Conservation (phyloP, 805 yeast genomes). For the Candida oleophila region DNA sequence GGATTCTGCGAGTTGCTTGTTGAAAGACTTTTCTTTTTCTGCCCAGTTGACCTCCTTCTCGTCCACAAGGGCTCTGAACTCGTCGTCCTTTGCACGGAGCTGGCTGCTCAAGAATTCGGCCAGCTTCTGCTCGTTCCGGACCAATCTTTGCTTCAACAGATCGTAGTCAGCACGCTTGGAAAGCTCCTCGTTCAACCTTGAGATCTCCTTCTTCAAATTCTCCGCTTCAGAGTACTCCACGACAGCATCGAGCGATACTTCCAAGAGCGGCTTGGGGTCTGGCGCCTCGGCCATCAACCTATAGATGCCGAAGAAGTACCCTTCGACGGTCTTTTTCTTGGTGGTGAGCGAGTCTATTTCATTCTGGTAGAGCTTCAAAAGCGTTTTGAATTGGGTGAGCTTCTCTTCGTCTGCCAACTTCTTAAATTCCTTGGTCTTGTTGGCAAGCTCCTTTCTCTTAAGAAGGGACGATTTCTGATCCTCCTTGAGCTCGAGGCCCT, state of each 20-base stretch:
- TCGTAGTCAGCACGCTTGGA: conserved; percentile 76
- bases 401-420: conserved; percentile 69
- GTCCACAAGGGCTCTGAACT: conserved; percentile 62
- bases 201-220: conserved; percentile 49
- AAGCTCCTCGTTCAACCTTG: conserved; percentile 54
- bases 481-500: conserved; percentile 69
- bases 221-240: conserved; percentile 53
- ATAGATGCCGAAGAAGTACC: conserved; percentile 71
- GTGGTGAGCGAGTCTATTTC: conserved; percentile 83
- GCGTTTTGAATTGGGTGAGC: conserved; percentile 59
- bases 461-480: conserved; percentile 66
- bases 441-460: conserved; percentile 73
- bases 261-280: conserved; percentile 82
- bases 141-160: conserved; percentile 60
- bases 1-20: conserved; percentile 50
- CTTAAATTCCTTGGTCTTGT: conserved; percentile 82
- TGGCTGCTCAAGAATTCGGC: conserved; percentile 54
- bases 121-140: conserved; percentile 58
- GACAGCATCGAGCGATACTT: conserved; percentile 65
- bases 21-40: conserved; percentile 51
- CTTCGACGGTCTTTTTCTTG: conserved; percentile 73
- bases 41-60: conserved; percentile 75
- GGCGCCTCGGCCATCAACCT: conserved; percentile 84
- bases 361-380: conserved; percentile 77
- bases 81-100: conserved; percentile 71